Evolutionary conservation across 2,329 filamentous ascomycete genomes (phyloP), one percentile per base, ranked within the genome.

Genomic region (Aspergillus aculeatus): DNA sequence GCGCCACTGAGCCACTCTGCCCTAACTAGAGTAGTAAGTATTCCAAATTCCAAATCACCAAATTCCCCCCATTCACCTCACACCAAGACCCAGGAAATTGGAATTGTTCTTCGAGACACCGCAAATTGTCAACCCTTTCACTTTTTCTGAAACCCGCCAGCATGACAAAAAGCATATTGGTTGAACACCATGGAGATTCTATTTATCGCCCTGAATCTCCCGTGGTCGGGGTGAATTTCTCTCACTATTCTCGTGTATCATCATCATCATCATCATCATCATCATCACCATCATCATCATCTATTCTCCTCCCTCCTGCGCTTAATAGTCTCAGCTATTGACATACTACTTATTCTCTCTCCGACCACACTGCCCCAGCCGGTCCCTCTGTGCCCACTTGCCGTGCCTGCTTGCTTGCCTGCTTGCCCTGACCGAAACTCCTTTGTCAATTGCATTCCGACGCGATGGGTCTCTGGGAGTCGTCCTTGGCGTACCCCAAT

Each of bases 381-480:
- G 38, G 19, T n/a, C 41, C 41, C 50, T 19, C 26, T 21, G 51
- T 54, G 26, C 44, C 32, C 47, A 35, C 23, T 50, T 41, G 26
- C 3, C 26, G 9, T 16, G 12, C 52, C 49, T 54, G 44, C 48
- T 29, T 35, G 12, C 52, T 44, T 53, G 44, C 48, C 38, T 26
- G 47, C 26, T 50, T 44, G 49, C 50, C 50, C 6, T 35, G 19
- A 12, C 4, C 32, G 21, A 26, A 29, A n/a, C 50, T 53, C 52
- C 12, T 50, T 2, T 16, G 31, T 49, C 24, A 38, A 21, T 50
- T 47, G 12, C 57, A 56, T 32, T 56, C 56, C 41, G 32, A 35
- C 53, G 64, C 50, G 49, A 69, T 69, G 67, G 67, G 65, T 64
- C 66, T 67, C 38, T 67, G 66, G 65, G 65, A 68, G 23, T 64